Base-by-base conservation (phyloP, 78 protist genomes). In the Fonticula alba region DNA sequence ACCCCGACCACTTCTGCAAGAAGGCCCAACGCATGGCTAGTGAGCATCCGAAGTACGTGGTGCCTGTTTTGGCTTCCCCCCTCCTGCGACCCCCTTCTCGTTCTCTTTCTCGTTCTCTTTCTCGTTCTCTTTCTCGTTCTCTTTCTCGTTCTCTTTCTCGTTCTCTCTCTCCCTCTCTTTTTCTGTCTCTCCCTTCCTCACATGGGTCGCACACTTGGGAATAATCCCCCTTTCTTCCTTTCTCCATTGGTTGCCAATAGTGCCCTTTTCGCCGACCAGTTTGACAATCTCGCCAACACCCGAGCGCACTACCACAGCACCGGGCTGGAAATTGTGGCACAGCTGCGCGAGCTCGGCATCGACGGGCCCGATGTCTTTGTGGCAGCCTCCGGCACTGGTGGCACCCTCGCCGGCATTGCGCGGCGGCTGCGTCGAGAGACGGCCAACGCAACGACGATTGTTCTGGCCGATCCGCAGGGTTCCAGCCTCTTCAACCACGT, bases 351-450 rank as follows among this genome's bases (percentile, higher is more conserved):
- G n/a, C n/a, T n/a, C n/a, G n/a, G n/a, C n/a, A n/a, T n/a, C n/a
- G 79, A 73, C 11, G 2, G 15, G 22, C 43, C 71, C 33, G 81
- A 76, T 41, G 81, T 68, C 9, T 62, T 76, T 17, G 71, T 72
- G 5, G 55, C 40, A 47, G 70, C 67, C n/a, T 51, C 78, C 0
- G 80, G 87, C 35, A 84, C 89, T 2, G 89, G 89, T 13, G 89
- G 89, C 32, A 84, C 89, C 5, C 9, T 84, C 26, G 85, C 80
- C 0, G 89, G 89, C 27, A 75, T 84, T 33, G 55, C 79, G 36
- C 43, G 64, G 62, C 53, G n/a, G 26, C 62, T 84, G 26, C 69
- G 73, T 46, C n/a, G n/a, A n/a, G n/a, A n/a, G n/a, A n/a, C n/a
- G n/a, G n/a, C n/a, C n/a, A n/a, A n/a, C n/a, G n/a, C n/a, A n/a